These are phyloP conservation scores for Hypocreales sp. DNA, from an alignment of 2,329 filamentous ascomycete species.

Conservation along the genomic window DNA sequence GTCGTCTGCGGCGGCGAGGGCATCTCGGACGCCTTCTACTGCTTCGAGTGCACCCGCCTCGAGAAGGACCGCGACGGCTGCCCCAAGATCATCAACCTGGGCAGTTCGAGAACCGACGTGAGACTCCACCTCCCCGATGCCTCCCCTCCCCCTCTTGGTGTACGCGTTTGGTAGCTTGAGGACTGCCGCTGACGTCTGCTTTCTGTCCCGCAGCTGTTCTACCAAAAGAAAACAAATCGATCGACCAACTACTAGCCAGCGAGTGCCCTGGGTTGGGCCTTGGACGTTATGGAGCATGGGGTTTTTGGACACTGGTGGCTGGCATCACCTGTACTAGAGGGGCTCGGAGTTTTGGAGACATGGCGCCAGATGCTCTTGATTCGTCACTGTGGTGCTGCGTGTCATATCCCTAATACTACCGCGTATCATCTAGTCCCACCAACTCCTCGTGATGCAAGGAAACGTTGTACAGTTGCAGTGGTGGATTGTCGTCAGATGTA, in stretches of 20 bases:
- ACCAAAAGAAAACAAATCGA: conserved; percentile 53
- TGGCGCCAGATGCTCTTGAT: background rate
- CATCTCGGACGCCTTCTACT: conserved; percentile 97
- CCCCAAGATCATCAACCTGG: conserved; percentile 98
- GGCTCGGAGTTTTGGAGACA: background rate
- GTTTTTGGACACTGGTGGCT: background rate
- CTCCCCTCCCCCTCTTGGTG: conserved; percentile 21
- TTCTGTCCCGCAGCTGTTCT: conserved; percentile 32
- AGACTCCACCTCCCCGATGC: background rate
- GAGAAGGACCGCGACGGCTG: conserved; percentile 97
- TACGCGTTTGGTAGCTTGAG: background rate
- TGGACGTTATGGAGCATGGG: background rate
- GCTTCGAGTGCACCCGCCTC: conserved; percentile 92
- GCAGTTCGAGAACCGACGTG: conserved; percentile 87
- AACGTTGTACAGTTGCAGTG: conserved; percentile 6
- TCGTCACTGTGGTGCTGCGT: too few species aligned
- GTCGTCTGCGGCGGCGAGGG: conserved; percentile 97
- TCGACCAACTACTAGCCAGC: conserved; percentile 35
- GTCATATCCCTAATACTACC: too few species aligned
- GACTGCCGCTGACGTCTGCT: background rate
- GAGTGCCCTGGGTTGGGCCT: conserved; percentile 33
- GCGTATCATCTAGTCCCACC: conserved; percentile 5
- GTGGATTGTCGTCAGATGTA: conserved; percentile 51
- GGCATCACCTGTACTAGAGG: too few species aligned
- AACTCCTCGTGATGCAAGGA: conserved; percentile 14